Evolutionary conservation across 1,284 basidiomycete genomes (phyloP).

Genomic region (Rhizoctonia solani): DNA sequence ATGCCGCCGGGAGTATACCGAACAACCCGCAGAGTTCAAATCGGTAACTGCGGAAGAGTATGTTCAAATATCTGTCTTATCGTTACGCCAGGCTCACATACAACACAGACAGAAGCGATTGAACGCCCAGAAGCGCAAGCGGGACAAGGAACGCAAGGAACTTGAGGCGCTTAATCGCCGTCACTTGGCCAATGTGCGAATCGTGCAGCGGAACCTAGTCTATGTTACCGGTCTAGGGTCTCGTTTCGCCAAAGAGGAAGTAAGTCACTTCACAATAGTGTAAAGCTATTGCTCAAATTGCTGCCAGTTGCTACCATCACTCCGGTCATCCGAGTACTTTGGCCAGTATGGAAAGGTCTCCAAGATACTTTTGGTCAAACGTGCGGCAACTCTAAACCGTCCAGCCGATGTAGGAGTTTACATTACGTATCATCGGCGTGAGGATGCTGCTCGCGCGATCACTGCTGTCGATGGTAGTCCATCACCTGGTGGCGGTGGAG

Average conservation of each 20-base stretch:
- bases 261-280: slow-evolving; percentile 48
- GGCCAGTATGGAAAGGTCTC: slow-evolving; percentile 98
- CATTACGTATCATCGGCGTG: slow-evolving; percentile 92
- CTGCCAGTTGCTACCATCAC: slow-evolving; percentile 82
- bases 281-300: slow-evolving; percentile 18
- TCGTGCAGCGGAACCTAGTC: slow-evolving; percentile 95
- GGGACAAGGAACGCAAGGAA: slow-evolving; percentile 95
- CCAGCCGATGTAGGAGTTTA: slow-evolving; percentile 89
- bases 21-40: slow-evolving; percentile 93
- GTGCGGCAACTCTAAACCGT: slow-evolving; percentile 64
- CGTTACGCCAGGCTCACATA: background rate
- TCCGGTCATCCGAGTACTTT: slow-evolving; percentile 96
- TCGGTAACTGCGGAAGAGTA: slow-evolving; percentile 95
- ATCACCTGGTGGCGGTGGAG: slow-evolving; percentile 76
- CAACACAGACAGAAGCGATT: slow-evolving; percentile 84
- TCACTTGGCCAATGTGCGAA: slow-evolving; percentile 89
- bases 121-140: slow-evolving; percentile 93
- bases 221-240: slow-evolving; percentile 93
- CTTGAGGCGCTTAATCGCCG: slow-evolving; percentile 86
- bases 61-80: slow-evolving; percentile 47
- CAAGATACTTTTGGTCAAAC: slow-evolving; percentile 93
- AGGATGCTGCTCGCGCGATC: slow-evolving; percentile 94
- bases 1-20: slow-evolving; percentile 91
- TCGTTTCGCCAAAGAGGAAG: slow-evolving; percentile 93
- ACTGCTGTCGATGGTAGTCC: slow-evolving; percentile 89